phyloP scores from a whole-genome alignment of 768 basidiomycete species.

The Terana coerulea region DNA sequence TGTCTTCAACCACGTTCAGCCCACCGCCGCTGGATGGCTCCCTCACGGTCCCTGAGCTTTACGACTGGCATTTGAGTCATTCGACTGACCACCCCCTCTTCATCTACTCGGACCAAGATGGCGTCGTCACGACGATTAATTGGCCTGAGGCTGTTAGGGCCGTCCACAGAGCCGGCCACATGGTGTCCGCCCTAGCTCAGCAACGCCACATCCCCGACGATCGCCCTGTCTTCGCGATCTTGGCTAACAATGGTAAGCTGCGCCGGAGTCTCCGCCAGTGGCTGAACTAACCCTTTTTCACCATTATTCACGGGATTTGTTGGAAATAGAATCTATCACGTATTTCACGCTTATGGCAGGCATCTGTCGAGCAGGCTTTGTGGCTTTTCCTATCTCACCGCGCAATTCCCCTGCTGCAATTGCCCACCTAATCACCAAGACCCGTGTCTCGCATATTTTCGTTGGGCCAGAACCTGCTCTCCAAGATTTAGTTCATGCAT shows the following conservation, averaged over 20 bases:
- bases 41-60: constrained; percentile 28
- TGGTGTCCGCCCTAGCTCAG: background rate
- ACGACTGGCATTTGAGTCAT: constrained; percentile 31
- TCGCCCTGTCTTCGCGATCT: constrained; percentile 9
- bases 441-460: constrained; percentile 22
- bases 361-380: constrained; percentile 10
- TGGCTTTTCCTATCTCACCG: constrained; percentile 21
- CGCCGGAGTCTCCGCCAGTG: background rate
- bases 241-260: constrained; percentile 7
- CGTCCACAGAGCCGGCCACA: constrained; percentile 6
- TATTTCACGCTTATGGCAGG: constrained; percentile 7
- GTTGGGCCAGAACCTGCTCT: constrained; percentile 26
- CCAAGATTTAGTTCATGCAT: constrained; percentile 17
- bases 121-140: constrained; percentile 8
- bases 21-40: constrained; percentile 32
- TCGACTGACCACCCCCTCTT: constrained; percentile 30
- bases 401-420: constrained; percentile 24
- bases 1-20: constrained; percentile 24
- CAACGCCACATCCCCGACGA: background rate
- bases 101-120: constrained; percentile 19
- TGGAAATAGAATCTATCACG: constrained; percentile 13
- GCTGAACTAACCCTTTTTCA: background rate
- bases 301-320: too few relatives aligned
- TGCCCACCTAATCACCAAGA: constrained; percentile 27
- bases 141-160: constrained; percentile 13